Conservation (phyloP, 495 filamentous ascomycete species). For the Talaromyces trachyspermus region DNA sequence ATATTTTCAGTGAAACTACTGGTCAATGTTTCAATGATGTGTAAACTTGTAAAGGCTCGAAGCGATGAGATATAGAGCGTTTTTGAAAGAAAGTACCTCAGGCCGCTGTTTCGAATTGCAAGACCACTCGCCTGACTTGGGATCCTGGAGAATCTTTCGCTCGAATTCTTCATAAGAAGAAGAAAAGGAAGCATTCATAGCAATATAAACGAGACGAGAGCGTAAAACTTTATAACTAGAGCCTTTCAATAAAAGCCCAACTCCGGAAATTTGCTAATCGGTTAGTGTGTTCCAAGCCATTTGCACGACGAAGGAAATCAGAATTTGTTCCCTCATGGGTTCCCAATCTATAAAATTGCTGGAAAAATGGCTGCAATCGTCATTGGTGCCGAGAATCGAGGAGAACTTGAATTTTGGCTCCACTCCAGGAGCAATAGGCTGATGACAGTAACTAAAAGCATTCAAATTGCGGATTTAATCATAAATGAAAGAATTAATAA, state of each 20-base stretch:
- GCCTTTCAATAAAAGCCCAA: background rate
- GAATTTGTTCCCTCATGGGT: constrained; percentile 5
- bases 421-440: background rate
- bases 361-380: constrained; percentile 2
- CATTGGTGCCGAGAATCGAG: background rate
- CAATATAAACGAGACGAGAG: background rate
- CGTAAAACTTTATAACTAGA: background rate
- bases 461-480: background rate
- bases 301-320: background rate
- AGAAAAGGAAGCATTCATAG: background rate
- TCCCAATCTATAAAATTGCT: constrained; percentile 6
- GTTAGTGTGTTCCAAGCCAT: constrained; percentile 1
- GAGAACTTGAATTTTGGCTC: background rate
- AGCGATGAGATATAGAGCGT: background rate
- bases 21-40: background rate
- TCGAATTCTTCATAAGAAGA: background rate
- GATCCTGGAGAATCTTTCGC: background rate
- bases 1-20: background rate
- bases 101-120: background rate
- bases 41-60: background rate
- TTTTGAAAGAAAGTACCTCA: background rate
- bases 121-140: background rate
- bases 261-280: too few species aligned
- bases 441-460: background rate
- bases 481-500: background rate